These are phyloP conservation scores for Tardiomyces digboiensis DNA, from an alignment of 1,139 yeast genomes.

Conservation along the genomic window DNA sequence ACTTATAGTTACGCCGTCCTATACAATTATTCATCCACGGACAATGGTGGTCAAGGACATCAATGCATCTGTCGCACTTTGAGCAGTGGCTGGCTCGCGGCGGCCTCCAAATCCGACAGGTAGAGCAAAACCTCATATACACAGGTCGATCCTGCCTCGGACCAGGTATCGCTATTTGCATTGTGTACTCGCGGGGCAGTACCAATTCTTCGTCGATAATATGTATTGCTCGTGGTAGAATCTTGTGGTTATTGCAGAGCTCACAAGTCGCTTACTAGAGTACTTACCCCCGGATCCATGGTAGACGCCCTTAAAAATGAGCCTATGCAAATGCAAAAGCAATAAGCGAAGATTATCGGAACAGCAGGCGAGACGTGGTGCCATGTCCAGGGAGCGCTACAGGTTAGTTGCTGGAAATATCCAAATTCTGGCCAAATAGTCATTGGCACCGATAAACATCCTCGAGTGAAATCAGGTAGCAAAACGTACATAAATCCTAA, in stretches of 20 bases:
- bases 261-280: too few relatives aligned
- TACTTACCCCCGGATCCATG: neutral
- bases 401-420: too few relatives aligned
- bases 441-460: neutral
- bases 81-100: slow-evolving; percentile 68
- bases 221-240: slow-evolving; percentile 59
- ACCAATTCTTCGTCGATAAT: slow-evolving; percentile 33
- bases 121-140: slow-evolving; percentile 42
- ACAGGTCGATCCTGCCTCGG: slow-evolving; percentile 27
- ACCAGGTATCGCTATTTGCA: slow-evolving; percentile 44
- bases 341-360: slow-evolving; percentile 48
- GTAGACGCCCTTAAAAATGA: slow-evolving; percentile 39
- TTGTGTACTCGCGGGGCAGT: slow-evolving; percentile 58
- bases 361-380: slow-evolving; percentile 44
- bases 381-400: slow-evolving; percentile 48
- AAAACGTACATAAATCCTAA: slow-evolving; percentile 35
- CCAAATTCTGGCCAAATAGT: neutral
- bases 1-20: slow-evolving; percentile 56
- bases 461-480: too few relatives aligned
- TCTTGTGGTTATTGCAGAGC: slow-evolving; percentile 60
- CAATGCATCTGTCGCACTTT: slow-evolving; percentile 46
- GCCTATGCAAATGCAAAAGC: slow-evolving; percentile 40
- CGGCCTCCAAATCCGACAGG: slow-evolving; percentile 62
- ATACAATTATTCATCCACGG: slow-evolving; percentile 72
- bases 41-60: slow-evolving; percentile 67